Conservation (phyloP, 352 stramenopile species). For the Globisporangium carolinianum region DNA sequence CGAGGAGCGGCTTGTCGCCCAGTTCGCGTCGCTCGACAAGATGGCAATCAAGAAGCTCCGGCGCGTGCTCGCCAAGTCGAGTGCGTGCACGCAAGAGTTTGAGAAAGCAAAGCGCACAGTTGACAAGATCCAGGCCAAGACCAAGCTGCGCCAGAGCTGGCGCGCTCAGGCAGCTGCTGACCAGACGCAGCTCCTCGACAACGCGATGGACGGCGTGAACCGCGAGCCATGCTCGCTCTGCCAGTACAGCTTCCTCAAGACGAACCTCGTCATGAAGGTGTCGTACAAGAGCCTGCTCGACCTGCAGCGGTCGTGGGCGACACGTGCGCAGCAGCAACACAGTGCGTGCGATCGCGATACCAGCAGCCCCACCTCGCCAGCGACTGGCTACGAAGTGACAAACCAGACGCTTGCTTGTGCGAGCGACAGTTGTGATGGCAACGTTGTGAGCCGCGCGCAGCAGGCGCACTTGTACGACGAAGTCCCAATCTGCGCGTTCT, state of each 20-base stretch:
- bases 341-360: not conserved
- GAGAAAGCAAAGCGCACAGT: slow-evolving; percentile 39
- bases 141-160: slow-evolving; percentile 29
- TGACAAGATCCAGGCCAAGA: slow-evolving; percentile 42
- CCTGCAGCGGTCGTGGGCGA: slow-evolving; percentile 36
- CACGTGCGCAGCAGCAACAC: no score
- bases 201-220: slow-evolving; percentile 39
- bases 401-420: not conserved
- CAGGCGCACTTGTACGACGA: slow-evolving; percentile 55
- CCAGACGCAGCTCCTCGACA: slow-evolving; percentile 40
- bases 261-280: slow-evolving; percentile 45
- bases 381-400: not conserved
- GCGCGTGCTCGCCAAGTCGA: slow-evolving; percentile 51
- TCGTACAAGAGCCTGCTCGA: slow-evolving; percentile 62
- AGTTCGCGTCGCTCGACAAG: slow-evolving; percentile 46
- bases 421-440: slow-evolving; percentile 1
- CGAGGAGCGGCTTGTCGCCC: slow-evolving; percentile 32
- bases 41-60: slow-evolving; percentile 47
- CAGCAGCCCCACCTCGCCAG: not conserved
- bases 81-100: slow-evolving; percentile 50
- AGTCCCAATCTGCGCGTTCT: slow-evolving; percentile 48
- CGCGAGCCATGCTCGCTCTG: slow-evolving; percentile 54
- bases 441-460: slow-evolving; percentile 17
- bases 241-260: slow-evolving; percentile 49
- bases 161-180: slow-evolving; percentile 27